Base-by-base conservation (phyloP, 73 alveolate genomes). In the Paramecium tetraurelia region DNA sequence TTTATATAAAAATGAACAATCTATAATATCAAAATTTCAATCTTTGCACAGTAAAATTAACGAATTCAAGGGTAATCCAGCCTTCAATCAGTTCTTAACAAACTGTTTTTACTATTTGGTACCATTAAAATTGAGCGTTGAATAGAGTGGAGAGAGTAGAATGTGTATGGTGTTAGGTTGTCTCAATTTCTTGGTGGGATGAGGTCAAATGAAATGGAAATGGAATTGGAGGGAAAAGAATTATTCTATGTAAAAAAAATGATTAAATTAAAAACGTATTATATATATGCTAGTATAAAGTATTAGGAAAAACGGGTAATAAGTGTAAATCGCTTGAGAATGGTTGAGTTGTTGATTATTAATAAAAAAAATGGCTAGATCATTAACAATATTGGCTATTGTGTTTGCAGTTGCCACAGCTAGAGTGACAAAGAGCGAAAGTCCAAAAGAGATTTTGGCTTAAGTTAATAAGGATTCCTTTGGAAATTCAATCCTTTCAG, bases 401-500 rank as follows among this genome's bases (percentile, higher is more conserved):
- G 90, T 48, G 75, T 11, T 80, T 31, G 90, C 75, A n/a, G 41
- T 80, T 21, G 70, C 75, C 7, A 18, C 90, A 24, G 90, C 90
- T 7, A 80, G 48, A 48, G 35, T 31, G 11, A 21, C 41, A 21
- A 75, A 75, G 59, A 21, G 59, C 6, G 76, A 80, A 48, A 80
- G 36, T 46, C 70, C 90, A 44, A 80, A 46, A 22, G 72, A 40
- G 12, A 46, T 80, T 10, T 46, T 80, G 71, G 57, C 90, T 44
- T 44, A 80, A 80, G 43, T 80, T 24, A 80, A 80, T 48, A 43
- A 40, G 72, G 90, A 80, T 46, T 46, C 90, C 12, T 80, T 80
- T 40, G 90, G 90, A 11, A 80, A 80, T 35, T 80, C 90, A 80
- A 80, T 80, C 50, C 75, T 80, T 44, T 80, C 90, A 46, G 72